These are phyloP conservation scores for Fraxinus quadrangulata DNA, from an alignment of 257 asterid genomes.

Conservation along the genomic window DNA sequence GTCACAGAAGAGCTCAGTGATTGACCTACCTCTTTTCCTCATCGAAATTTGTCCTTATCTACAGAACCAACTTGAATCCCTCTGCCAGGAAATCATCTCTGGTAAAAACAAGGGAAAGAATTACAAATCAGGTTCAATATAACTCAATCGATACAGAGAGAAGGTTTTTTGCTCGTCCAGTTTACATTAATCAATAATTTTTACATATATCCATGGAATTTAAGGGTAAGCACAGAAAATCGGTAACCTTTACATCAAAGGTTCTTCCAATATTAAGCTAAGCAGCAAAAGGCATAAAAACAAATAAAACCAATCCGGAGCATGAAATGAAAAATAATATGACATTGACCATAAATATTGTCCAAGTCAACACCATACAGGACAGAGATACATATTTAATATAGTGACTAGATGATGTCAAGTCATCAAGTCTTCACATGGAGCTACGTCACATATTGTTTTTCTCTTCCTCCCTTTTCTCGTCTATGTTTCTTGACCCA, in stretches of 20 bases:
- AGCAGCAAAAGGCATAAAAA: neutral
- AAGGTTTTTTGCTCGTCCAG: neutral
- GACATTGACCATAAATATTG: neutral
- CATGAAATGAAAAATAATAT: neutral
- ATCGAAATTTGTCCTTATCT: neutral
- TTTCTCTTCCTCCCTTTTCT: neutral
- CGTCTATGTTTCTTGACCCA: slow-evolving; percentile 24
- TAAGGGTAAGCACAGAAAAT: too few species aligned
- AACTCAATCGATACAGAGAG: neutral
- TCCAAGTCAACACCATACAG: slow-evolving; percentile 17
- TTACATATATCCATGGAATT: neutral
- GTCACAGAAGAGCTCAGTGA: neutral
- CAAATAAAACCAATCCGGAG: neutral
- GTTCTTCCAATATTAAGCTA: neutral
- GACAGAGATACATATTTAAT: slow-evolving; percentile 8
- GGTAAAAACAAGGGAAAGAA: too few species aligned
- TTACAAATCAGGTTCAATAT: neutral
- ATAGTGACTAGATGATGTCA: neutral
- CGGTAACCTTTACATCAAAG: neutral
- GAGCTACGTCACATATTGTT: slow-evolving; percentile 34
- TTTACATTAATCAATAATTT: neutral
- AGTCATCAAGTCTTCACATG: neutral
- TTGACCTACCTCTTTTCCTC: neutral
- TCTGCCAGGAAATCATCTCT: slow-evolving; percentile 33
- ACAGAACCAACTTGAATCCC: slow-evolving; percentile 44